Conservation (phyloP, 1,284 basidiomycete species). For the Tilletia indica region DNA sequence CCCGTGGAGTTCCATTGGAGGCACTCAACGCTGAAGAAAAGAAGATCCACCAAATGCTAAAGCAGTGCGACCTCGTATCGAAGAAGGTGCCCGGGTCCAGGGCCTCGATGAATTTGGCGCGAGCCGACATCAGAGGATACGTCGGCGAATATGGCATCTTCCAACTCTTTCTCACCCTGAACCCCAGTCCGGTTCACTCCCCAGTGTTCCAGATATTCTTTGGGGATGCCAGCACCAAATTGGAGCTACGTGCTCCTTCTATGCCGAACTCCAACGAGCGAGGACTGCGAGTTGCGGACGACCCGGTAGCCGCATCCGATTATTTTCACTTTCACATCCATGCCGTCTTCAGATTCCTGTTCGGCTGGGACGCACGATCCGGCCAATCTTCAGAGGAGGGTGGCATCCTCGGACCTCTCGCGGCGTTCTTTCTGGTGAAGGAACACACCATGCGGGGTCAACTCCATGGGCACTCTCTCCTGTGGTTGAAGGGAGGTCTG, state of each 20-base stretch:
- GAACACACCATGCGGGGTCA: not conserved
- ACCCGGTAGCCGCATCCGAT: not conserved
- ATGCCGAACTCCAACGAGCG: not conserved
- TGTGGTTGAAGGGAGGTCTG: not conserved
- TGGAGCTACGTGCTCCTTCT: not conserved
- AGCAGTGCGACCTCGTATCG: not conserved
- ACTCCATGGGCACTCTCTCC: not conserved
- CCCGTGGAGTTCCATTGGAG: not conserved
- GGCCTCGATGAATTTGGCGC: not conserved
- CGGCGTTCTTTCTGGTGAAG: not conserved
- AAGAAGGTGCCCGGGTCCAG: not conserved
- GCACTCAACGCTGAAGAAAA: not conserved
- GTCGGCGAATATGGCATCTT: not conserved
- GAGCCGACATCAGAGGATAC: not conserved
- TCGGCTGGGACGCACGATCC: not conserved
- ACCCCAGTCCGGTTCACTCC: not conserved
- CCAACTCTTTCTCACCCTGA: not conserved
- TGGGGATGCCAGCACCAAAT: not conserved
- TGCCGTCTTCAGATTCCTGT: not conserved
- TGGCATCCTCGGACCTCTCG: not conserved
- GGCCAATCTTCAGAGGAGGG: not conserved
- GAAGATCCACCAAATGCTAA: not conserved
- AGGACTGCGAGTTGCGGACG: not conserved
- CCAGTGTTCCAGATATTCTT: not conserved
- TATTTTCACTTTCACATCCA: not conserved